Percentiles rank a stretch among this genome's conserved stretches.
phyloP scores from a whole-genome alignment of 2,329 filamentous ascomycete species.

The Dactylellina leptospora region DNA sequence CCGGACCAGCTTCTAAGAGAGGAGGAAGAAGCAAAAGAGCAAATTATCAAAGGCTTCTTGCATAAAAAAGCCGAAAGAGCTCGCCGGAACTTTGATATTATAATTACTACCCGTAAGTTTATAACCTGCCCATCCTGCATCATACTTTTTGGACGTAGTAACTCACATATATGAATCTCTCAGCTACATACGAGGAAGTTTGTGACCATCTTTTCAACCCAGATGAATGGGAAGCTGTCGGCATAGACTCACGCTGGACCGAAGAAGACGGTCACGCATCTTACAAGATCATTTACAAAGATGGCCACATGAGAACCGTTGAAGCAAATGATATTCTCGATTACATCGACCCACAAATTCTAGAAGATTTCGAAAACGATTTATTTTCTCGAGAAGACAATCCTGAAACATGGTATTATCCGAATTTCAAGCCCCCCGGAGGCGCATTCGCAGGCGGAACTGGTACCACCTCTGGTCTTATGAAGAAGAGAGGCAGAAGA shows the following conservation, averaged over 20 bases:
- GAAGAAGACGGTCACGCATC: slow-evolving; percentile 24
- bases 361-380: slow-evolving; percentile 44
- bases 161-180: neutral
- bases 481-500: slow-evolving; percentile 32
- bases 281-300: slow-evolving; percentile 43
- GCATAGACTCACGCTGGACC: slow-evolving; percentile 44
- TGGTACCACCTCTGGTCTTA: slow-evolving; percentile 28
- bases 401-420: slow-evolving; percentile 49
- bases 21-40: slow-evolving; percentile 21
- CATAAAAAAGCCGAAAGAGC: slow-evolving; percentile 12
- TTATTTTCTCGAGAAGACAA: slow-evolving; percentile 41
- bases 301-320: slow-evolving; percentile 32
- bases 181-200: slow-evolving; percentile 44
- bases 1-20: slow-evolving; percentile 31
- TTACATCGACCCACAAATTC: slow-evolving; percentile 23
- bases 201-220: slow-evolving; percentile 39
- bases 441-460: slow-evolving; percentile 44
- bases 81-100: slow-evolving; percentile 38
- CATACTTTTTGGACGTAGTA: neutral
- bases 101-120: slow-evolving; percentile 37
- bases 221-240: slow-evolving; percentile 42
- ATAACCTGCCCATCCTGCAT: neutral
- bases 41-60: slow-evolving; percentile 18
- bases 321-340: slow-evolving; percentile 20
- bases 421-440: slow-evolving; percentile 35